Evolutionary conservation across 495 filamentous ascomycete species (phyloP), one percentile per base, ranked within the genome.

Genomic region (Penicillium longicatenatum): DNA sequence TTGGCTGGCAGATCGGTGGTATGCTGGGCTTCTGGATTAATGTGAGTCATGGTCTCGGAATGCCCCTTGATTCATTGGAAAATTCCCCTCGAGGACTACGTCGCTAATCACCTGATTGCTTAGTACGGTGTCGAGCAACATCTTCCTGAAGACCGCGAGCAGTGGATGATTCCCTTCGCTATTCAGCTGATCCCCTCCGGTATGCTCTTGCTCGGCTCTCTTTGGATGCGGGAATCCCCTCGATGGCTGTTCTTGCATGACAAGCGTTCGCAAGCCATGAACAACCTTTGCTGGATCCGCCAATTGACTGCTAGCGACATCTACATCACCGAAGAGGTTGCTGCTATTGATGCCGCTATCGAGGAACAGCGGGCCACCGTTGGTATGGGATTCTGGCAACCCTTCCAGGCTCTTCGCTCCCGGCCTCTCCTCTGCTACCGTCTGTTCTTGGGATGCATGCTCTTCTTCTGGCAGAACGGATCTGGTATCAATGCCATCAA

Each of bases 1-100:
- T 90, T 45, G 86, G 87, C 4, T 89, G 86, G 84, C 88, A 90
- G 66, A 76, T 88, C 61, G 88, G 87, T 50, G 87, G 87, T 19
- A 71, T 91, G n/a, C 79, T 88, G 26, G 88, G 88, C 4, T 90
- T 89, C 61, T 89, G 84, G 84, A 87, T 89, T 65, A 87, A 86
- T 62, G 78, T 76, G 58, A 67, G 68, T 67, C 46, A n/a, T 20
- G 42, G 12, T 35, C 26, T 43, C 58, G 22, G 39, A 45, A 53
- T 19, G 58, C 21, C 22, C 35, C 21, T 58, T 50, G 14, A 16
- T n/a, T 1, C 11, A 1, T 16, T 3, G 8, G 22, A 24, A 48
- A 31, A 26, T 29, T 19, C 24, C 14, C 10, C n/a, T 48, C 7
- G 30, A 14, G 24, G 20, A 17, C 14, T 26, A 43, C 14, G 49